These are phyloP conservation scores for Penicillium odoratum DNA, from an alignment of 495 filamentous ascomycete genomes.

Conservation along the genomic window DNA sequence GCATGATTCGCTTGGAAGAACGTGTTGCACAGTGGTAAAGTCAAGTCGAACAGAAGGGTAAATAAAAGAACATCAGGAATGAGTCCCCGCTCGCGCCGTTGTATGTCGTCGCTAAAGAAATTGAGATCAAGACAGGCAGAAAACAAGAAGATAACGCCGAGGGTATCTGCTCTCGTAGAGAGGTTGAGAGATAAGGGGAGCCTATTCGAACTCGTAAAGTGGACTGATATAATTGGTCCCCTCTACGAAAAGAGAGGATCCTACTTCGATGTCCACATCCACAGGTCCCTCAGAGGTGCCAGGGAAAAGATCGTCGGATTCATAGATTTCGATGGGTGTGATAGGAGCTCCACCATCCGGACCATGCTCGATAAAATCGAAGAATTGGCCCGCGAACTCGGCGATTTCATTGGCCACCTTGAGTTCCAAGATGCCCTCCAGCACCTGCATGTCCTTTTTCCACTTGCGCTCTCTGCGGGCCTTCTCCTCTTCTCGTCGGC, in stretches of 20 bases:
- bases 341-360: constrained; percentile 6
- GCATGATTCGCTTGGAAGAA: constrained; percentile 19
- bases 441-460: constrained; percentile 46
- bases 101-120: constrained; percentile 30
- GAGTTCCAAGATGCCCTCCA: constrained; percentile 42
- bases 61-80: constrained; percentile 4
- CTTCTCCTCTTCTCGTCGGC: constrained; percentile 44
- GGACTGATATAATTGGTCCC: constrained; percentile 8
- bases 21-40: not conserved
- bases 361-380: constrained; percentile 30
- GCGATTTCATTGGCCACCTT: constrained; percentile 49
- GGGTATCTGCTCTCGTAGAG: not conserved
- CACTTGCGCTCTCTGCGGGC: constrained; percentile 42
- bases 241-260: constrained; percentile 6
- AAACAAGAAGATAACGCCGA: not conserved
- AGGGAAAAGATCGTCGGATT: constrained; percentile 2
- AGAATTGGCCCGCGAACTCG: constrained; percentile 48
- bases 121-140: constrained; percentile 9
- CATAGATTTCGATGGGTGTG: constrained; percentile 3
- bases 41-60: not conserved
- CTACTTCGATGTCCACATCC: not conserved
- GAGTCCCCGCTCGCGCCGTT: constrained; percentile 21
- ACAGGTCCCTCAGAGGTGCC: not conserved
- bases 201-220: constrained; percentile 19
- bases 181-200: not conserved